phyloP scores from a whole-genome alignment of 805 yeast genomes.

The Candida nonsorbophila region DNA sequence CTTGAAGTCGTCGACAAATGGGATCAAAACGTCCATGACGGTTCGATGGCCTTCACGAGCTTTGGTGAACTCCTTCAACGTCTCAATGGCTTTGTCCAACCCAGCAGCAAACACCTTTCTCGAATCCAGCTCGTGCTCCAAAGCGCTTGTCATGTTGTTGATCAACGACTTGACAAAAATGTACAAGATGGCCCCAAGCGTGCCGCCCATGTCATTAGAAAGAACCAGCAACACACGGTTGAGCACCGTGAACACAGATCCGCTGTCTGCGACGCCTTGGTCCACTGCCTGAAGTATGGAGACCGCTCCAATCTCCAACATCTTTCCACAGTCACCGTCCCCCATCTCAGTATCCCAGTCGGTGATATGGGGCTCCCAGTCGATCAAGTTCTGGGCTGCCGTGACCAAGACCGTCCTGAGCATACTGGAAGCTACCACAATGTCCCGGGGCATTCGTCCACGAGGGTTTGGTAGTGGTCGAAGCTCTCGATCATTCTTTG shows the following conservation, averaged over 20 bases:
- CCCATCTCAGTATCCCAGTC: constrained; percentile 39
- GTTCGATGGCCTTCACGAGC: constrained; percentile 36
- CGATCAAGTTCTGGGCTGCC: constrained; percentile 23
- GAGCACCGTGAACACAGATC: constrained; percentile 18
- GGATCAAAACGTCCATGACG: constrained; percentile 35
- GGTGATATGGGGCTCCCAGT: constrained; percentile 29
- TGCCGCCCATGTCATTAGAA: constrained; percentile 35
- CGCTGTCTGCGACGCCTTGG: constrained; percentile 13
- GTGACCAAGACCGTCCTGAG: constrained; percentile 11
- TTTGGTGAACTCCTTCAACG: constrained; percentile 25
- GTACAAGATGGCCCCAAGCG: constrained; percentile 31
- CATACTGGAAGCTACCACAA: too few relatives aligned
- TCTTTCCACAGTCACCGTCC: constrained; percentile 41
- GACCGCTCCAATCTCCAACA: constrained; percentile 27
- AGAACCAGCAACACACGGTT: constrained; percentile 19
- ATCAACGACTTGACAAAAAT: constrained; percentile 23
- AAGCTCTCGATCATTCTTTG: constrained; percentile 19
- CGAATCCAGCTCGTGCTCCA: constrained; percentile 6
- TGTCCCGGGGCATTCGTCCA: too few relatives aligned
- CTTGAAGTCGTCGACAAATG: constrained; percentile 20
- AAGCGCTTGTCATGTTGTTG: constrained; percentile 11
- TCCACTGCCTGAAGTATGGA: constrained; percentile 18
- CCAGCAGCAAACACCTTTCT: constrained; percentile 16
- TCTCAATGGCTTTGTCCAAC: constrained; percentile 18
- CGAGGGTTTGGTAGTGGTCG: constrained; percentile 17